phyloP scores from a whole-genome alignment of 2,329 filamentous ascomycete species.

The Penicillium oxalicum region DNA sequence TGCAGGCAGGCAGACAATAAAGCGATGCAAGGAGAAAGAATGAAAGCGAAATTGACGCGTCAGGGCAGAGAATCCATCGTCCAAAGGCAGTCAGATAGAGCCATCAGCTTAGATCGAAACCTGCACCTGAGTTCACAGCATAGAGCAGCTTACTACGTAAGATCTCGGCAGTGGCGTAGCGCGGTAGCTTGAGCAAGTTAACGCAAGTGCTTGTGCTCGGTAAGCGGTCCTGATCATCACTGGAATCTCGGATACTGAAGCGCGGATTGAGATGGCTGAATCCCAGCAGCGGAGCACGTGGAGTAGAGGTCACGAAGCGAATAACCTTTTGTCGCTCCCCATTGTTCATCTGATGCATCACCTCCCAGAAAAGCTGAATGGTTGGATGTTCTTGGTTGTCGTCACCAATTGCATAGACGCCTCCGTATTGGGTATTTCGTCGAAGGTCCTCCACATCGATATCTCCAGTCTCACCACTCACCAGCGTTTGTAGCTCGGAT shows the following conservation, averaged over 20 bases:
- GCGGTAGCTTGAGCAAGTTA: constrained; percentile 85
- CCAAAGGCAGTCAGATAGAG: background rate
- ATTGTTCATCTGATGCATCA: constrained; percentile 71
- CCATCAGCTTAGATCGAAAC: constrained; percentile 65
- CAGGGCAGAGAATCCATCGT: background rate
- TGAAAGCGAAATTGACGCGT: background rate
- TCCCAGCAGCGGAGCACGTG: constrained; percentile 79
- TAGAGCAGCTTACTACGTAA: constrained; percentile 80
- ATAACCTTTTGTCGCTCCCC: constrained; percentile 75
- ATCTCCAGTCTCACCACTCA: constrained; percentile 77
- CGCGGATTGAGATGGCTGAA: constrained; percentile 78
- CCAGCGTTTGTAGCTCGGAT: constrained; percentile 83
- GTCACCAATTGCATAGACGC: constrained; percentile 83
- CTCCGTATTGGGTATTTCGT: constrained; percentile 77
- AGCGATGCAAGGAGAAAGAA: constrained; percentile 1
- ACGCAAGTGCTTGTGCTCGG: constrained; percentile 96
- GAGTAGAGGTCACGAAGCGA: constrained; percentile 93
- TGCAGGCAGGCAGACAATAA: constrained; percentile 6
- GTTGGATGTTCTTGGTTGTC: constrained; percentile 81
- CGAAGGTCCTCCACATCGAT: constrained; percentile 86
- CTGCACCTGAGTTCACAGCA: constrained; percentile 81
- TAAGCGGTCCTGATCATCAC: constrained; percentile 66
- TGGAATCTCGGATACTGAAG: constrained; percentile 85
- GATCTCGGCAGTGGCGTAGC: constrained; percentile 61
- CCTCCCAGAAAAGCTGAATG: constrained; percentile 83